Conservation (phyloP, 768 basidiomycete genomes). For the Suillus spraguei region DNA sequence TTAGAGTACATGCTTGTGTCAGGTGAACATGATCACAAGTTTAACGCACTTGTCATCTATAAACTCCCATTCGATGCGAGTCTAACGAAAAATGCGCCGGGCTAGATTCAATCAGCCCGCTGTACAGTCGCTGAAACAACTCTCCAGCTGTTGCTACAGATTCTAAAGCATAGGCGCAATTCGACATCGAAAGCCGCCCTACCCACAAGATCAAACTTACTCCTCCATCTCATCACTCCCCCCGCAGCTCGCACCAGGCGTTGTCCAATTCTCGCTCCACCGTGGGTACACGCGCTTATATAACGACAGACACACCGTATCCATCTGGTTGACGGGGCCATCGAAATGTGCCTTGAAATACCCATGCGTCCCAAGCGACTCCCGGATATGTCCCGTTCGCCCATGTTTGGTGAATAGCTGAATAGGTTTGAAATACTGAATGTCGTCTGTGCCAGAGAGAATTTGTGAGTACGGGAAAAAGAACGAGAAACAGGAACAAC, state of each 20-base stretch:
- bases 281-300: conserved; percentile 74
- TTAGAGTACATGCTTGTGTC: background rate
- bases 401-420: conserved; percentile 94
- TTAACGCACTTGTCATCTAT: background rate
- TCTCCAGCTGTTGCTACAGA: background rate
- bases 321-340: conserved; percentile 94
- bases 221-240: conserved; percentile 30
- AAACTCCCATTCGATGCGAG: background rate
- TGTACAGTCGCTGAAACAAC: background rate
- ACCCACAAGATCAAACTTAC: conserved; percentile 7
- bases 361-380: conserved; percentile 95
- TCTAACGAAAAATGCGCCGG: background rate
- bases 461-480: conserved; percentile 11
- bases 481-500: background rate
- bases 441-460: conserved; percentile 59
- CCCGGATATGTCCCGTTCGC: conserved; percentile 52
- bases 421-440: conserved; percentile 85
- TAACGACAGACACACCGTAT: conserved; percentile 93
- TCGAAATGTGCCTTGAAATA: conserved; percentile 98
- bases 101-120: background rate
- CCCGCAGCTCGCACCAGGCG: background rate
- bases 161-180: background rate
- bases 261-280: conserved; percentile 66
- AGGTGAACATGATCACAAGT: background rate
- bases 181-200: background rate